These are phyloP conservation scores for Anthoceros angustus DNA, from an alignment of 225 moss, liverwort and hornwort species.

Conservation along the genomic window DNA sequence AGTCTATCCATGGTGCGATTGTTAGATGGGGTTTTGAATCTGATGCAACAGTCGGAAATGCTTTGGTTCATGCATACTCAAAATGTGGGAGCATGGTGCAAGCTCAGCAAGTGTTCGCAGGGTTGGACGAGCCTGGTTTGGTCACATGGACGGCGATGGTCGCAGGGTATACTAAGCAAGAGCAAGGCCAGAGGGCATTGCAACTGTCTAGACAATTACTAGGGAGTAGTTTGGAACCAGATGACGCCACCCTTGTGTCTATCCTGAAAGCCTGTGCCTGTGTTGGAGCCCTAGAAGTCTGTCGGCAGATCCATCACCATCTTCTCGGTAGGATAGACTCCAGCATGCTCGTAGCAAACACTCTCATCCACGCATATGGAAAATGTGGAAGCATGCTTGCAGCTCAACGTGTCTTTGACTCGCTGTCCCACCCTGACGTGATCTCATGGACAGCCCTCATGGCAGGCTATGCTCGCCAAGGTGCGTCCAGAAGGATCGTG, in stretches of 20 bases:
- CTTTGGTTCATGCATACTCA: conserved; percentile 4
- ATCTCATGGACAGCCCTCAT: conserved; percentile 9
- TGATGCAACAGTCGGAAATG: background rate
- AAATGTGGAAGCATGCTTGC: conserved; percentile 9
- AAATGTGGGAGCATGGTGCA: conserved; percentile 4
- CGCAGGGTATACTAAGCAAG: background rate
- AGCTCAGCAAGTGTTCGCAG: conserved; percentile 4
- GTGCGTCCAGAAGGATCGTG: background rate
- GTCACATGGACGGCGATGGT: conserved; percentile 6
- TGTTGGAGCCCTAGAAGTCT: background rate
- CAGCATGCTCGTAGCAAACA: background rate
- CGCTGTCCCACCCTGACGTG: background rate
- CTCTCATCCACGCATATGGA: conserved; percentile 8
- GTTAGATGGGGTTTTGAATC: background rate
- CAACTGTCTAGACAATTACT: background rate
- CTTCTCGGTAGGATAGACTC: background rate
- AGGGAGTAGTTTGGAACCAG: background rate
- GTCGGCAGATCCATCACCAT: background rate
- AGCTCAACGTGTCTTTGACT: background rate
- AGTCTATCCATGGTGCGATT: background rate
- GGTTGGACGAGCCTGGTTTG: background rate
- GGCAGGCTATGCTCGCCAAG: conserved; percentile 8
- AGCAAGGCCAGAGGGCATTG: background rate
- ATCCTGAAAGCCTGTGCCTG: conserved; percentile 5
- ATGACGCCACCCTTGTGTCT: background rate